A percentile compares a stretch with the other conserved stretches of the same genome.
These are phyloP conservation scores for Saccharomycopsis amapae DNA, from an alignment of 805 yeast species.

Conservation along the genomic window DNA sequence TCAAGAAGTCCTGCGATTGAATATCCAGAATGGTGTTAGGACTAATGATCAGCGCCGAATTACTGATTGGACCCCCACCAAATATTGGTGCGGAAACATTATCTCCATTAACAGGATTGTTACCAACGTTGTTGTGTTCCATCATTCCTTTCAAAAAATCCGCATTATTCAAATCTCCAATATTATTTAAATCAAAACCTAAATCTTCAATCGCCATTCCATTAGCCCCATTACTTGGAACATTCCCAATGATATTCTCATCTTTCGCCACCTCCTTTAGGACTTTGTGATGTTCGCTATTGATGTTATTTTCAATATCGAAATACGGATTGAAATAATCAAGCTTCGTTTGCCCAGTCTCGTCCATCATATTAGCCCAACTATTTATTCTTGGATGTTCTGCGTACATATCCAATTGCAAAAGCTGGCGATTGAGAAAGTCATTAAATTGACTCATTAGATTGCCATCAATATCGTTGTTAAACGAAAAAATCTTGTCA, in stretches of 20 bases:
- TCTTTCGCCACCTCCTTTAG: constrained; percentile 4
- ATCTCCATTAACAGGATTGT: too few species aligned
- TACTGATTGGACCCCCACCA: not conserved
- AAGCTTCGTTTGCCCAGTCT: constrained; percentile 24
- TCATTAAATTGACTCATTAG: not conserved
- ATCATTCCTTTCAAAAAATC: too few species aligned
- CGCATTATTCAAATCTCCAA: not conserved
- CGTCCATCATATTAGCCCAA: constrained; percentile 26
- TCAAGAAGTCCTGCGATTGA: not conserved
- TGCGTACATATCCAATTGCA: constrained; percentile 1
- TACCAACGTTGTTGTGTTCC: too few species aligned
- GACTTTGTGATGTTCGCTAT: too few species aligned
- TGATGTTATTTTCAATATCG: not conserved
- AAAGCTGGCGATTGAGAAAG: constrained; percentile 2
- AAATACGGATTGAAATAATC: constrained; percentile 28
- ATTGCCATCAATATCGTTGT: not conserved
- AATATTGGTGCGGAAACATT: too few species aligned
- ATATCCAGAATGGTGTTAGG: not conserved
- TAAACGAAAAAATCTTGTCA: too few species aligned
- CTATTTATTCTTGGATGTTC: constrained; percentile 10
- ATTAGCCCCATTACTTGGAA: not conserved
- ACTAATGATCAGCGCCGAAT: not conserved
- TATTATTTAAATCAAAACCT: not conserved
- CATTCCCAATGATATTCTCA: not conserved
- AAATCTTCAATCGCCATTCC: not conserved